phyloP scores from a whole-genome alignment of 345 rosid genomes.

The Hibiscus trionum region DNA sequence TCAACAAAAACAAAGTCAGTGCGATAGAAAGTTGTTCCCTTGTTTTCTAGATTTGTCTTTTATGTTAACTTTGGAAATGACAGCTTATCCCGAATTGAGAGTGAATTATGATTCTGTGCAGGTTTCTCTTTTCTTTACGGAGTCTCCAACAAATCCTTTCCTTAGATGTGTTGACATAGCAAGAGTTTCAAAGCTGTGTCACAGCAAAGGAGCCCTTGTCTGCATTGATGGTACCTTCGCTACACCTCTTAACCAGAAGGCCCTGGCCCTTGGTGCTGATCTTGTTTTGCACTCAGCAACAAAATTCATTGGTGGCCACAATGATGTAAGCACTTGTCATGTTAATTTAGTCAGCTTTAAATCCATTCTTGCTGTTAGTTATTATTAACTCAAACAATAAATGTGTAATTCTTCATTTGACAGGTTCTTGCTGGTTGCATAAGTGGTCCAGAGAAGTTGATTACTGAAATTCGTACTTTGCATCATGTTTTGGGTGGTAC shows the following conservation, averaged over 20 bases:
- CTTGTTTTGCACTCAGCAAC: slow-evolving; percentile 85
- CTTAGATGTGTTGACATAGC: slow-evolving; percentile 91
- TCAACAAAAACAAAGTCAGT: slow-evolving; percentile 64
- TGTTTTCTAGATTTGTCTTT: neutral
- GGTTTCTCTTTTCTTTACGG: slow-evolving; percentile 92
- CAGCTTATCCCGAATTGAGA: slow-evolving; percentile 5
- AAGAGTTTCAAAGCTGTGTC: slow-evolving; percentile 85
- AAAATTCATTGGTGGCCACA: slow-evolving; percentile 91
- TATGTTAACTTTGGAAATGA: neutral
- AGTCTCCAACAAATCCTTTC: slow-evolving; percentile 98
- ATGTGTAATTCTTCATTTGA: slow-evolving; percentile 6
- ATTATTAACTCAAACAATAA: slow-evolving; percentile 1
- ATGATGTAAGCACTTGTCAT: slow-evolving; percentile 56
- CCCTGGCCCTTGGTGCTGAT: slow-evolving; percentile 94
- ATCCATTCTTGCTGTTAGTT: neutral
- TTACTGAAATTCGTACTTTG: slow-evolving; percentile 75
- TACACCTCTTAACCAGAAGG: slow-evolving; percentile 94
- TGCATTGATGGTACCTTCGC: slow-evolving; percentile 99
- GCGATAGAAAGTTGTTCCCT: slow-evolving; percentile 4
- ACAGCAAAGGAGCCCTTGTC: slow-evolving; percentile 80
- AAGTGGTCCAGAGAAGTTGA: slow-evolving; percentile 67
- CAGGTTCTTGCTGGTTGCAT: slow-evolving; percentile 97
- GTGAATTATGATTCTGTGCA: slow-evolving; percentile 25
- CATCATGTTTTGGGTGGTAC: slow-evolving; percentile 94
- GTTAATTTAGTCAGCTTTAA: neutral